Conservation (phyloP, 257 asterid genomes). For the Solanum pennellii region DNA sequence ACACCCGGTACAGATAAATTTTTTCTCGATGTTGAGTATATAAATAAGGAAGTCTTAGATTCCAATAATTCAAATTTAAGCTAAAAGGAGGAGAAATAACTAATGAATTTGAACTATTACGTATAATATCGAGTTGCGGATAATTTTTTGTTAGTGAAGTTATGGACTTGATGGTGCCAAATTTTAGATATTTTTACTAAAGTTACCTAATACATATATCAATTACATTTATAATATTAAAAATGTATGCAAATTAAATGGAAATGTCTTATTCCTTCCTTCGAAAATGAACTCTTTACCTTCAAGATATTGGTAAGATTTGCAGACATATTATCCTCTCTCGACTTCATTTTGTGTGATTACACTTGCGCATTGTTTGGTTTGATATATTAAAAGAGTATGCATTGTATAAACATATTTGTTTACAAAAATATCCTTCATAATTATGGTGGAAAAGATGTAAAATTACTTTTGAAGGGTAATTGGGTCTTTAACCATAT, state of each 20-base stretch:
- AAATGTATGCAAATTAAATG: background rate
- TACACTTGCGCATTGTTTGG: background rate
- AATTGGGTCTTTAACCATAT: too few relatives aligned
- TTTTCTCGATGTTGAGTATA: too few relatives aligned
- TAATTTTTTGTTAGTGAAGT: background rate
- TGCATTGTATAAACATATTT: too few relatives aligned
- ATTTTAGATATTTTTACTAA: background rate
- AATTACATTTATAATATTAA: too few relatives aligned
- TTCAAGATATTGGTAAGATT: background rate
- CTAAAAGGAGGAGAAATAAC: background rate
- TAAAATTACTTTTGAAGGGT: too few relatives aligned
- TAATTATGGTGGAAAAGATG: too few relatives aligned
- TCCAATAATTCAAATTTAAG: fast-evolving
- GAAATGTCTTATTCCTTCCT: background rate
- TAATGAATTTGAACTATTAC: background rate
- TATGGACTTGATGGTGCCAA: background rate
- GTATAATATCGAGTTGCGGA: fast-evolving
- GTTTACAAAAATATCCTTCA: too few relatives aligned
- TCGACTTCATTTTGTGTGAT: background rate
- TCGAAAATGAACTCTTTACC: background rate
- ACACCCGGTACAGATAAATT: too few relatives aligned
- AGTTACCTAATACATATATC: too few relatives aligned
- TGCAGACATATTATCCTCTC: background rate
- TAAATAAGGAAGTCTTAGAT: background rate
- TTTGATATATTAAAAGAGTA: too few relatives aligned